Percentiles rank a stretch among this genome's conserved stretches.
Evolutionary conservation across 1,139 yeast genomes (phyloP).

Genomic region (Kluyveromyces marxianus): DNA sequence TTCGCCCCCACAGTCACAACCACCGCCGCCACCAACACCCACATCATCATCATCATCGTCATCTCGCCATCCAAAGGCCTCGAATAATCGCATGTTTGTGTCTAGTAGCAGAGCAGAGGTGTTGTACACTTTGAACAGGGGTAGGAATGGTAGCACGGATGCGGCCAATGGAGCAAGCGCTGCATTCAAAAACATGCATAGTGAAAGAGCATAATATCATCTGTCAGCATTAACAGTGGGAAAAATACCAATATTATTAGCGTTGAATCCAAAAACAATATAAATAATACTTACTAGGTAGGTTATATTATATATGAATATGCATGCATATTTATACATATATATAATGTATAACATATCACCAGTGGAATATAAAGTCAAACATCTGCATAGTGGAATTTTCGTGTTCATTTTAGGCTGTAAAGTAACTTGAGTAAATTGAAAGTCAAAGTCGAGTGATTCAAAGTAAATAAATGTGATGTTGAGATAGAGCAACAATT

Average conservation of each 20-base stretch:
- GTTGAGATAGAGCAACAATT: no score
- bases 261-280: background rate
- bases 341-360: no score
- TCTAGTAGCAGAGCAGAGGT: constrained; percentile 31
- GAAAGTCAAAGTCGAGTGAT: no score
- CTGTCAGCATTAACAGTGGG: no score
- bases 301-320: background rate
- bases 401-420: no score
- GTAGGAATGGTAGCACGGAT: constrained; percentile 8
- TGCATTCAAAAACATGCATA: constrained; percentile 27
- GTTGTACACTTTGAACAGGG: constrained; percentile 17
- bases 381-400: no score
- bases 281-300: background rate
- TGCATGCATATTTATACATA: background rate
- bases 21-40: background rate
- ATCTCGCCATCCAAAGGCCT: background rate
- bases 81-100: constrained; percentile 25
- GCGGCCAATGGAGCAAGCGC: constrained; percentile 31
- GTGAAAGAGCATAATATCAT: background rate
- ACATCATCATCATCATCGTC: background rate
- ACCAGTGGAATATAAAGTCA: no score
- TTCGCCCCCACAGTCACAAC: no score
- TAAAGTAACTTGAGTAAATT: no score
- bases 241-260: background rate
- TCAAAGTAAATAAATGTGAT: no score